These are phyloP conservation scores for Backusella westeae DNA, from an alignment of 192 early-diverging fungal species.

Conservation along the genomic window DNA sequence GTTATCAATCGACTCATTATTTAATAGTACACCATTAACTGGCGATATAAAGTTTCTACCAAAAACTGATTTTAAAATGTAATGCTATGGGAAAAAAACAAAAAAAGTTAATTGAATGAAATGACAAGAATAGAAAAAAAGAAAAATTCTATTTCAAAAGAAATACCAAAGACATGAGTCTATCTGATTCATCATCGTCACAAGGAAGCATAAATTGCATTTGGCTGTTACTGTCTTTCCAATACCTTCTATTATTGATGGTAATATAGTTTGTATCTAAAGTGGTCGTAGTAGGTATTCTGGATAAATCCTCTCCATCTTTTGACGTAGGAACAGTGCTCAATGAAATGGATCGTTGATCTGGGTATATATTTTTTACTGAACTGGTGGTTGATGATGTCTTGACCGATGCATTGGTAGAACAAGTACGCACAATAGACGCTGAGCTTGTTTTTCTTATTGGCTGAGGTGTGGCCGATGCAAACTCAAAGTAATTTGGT, in stretches of 20 bases:
- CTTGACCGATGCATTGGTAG: background rate
- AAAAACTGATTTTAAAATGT: constrained; percentile 20
- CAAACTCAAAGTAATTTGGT: background rate
- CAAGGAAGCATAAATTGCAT: constrained; percentile 8
- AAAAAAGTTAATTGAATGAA: background rate
- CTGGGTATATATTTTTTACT: background rate
- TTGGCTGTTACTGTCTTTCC: background rate
- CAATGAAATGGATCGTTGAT: background rate
- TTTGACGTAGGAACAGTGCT: background rate
- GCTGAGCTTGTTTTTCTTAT: background rate
- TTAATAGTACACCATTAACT: background rate
- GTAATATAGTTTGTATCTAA: background rate
- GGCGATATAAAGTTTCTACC: constrained; percentile 21
- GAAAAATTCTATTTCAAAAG: background rate
- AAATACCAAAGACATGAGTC: constrained; percentile 12
- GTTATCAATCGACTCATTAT: background rate
- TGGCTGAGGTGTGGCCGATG: background rate
- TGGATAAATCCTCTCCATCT: background rate
- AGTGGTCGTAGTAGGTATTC: background rate
- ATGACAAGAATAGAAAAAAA: background rate
- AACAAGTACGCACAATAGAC: background rate
- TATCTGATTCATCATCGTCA: constrained; percentile 13
- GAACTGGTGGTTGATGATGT: background rate
- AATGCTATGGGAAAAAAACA: constrained; percentile 13
- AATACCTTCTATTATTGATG: constrained; percentile 1